These are phyloP conservation scores for Agaricus sinodeliciosus DNA, from an alignment of 768 basidiomycete species.

Conservation along the genomic window DNA sequence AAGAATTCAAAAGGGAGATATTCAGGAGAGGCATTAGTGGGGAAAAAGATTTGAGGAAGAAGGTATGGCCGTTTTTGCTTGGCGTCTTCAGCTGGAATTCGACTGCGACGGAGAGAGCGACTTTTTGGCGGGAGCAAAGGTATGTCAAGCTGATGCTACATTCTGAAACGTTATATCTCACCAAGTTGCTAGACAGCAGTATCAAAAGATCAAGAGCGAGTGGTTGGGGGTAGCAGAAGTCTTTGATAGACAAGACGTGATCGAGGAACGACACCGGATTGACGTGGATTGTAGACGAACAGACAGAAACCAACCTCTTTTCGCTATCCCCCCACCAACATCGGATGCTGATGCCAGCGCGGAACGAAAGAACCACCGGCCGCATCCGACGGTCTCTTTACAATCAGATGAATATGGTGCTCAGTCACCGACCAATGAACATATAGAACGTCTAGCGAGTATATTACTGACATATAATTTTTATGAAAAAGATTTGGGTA, in stretches of 20 bases:
- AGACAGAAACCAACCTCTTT: conserved; percentile 89
- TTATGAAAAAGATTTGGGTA: conserved; percentile 83
- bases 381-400: conserved; percentile 71
- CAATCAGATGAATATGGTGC: conserved; percentile 70
- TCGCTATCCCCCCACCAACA: conserved; percentile 41
- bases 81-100: conserved; percentile 80
- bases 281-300: conserved; percentile 97
- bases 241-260: conserved; percentile 69
- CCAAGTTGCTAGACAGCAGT: conserved; percentile 44
- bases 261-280: conserved; percentile 92
- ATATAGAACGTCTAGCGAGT: conserved; percentile 80
- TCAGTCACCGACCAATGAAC: conserved; percentile 85
- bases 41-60: conserved; percentile 51
- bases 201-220: conserved; percentile 63
- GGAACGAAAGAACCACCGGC: conserved; percentile 48
- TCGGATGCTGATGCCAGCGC: conserved; percentile 21
- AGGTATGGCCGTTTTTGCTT: conserved; percentile 88
- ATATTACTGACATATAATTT: conserved; percentile 91
- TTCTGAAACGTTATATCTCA: not conserved
- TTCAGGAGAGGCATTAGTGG: conserved; percentile 68
- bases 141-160: conserved; percentile 19
- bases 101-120: conserved; percentile 52
- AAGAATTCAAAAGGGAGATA: conserved; percentile 71
- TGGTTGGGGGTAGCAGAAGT: conserved; percentile 85
- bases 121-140: conserved; percentile 60